Evolutionary conservation across 345 rosid genomes (phyloP), one percentile per base, ranked within the genome.

Genomic region (Pistacia integerrima): DNA sequence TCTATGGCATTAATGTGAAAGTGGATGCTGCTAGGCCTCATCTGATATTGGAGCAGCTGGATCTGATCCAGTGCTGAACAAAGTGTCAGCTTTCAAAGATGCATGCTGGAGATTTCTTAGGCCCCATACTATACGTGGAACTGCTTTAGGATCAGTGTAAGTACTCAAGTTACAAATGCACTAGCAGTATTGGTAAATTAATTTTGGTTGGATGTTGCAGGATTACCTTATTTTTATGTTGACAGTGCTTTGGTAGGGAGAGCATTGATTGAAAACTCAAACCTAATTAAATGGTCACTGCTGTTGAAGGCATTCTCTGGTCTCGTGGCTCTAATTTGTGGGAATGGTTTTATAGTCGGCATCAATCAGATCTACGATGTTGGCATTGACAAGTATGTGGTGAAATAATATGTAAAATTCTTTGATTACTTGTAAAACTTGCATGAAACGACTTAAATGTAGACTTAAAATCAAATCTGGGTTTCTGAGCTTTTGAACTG

Each of bases 51-150:
- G 90, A 84, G 94, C 97, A 75, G 87, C 93, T 77, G 98, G 89
- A 44, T 85, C 98, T 77, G 97, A 94, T 82, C 91, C 97, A 8
- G 36, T 91, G 69, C 74, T 81, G 30, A 87, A 82, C 79, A 89
- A 82, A 84, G 36, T 88, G 74, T 82, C 90, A n/a, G 81, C 75
- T 70, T 93, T 95, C 81, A 90, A 82, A 81, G 89, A 93, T 79
- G 98, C 98, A 10, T 93, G 91, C 85, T 95, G 99, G 98, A 90
- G 99, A 88, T 95, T 95, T 86, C 85, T 95, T 54, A 90, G 99
- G 84, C 99, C 99, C 5, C 99, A 95, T 76, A 95, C 99, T 0
- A 95, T 95, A 69, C 92, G 98, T 1, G 99, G 99, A 85, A 95
- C 99, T 22, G 87, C 91, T 76, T 79, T 95, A 77, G 99, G 97